Conservation (phyloP, 106 monocot genomes). For the Iris macrosiphon region DNA sequence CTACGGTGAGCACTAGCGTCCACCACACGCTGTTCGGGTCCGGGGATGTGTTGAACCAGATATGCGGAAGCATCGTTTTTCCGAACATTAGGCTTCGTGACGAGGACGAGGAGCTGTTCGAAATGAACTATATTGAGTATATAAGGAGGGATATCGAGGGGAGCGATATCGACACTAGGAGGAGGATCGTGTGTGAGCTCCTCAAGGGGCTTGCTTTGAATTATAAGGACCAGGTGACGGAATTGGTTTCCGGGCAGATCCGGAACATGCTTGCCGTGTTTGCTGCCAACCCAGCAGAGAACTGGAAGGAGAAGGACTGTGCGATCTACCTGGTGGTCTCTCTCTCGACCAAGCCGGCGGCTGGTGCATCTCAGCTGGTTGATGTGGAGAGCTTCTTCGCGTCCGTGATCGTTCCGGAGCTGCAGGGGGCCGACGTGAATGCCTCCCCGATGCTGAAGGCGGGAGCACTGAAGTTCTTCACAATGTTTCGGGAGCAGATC, state of each 20-base stretch:
- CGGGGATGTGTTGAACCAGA: slow-evolving; percentile 52
- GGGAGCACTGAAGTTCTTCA: slow-evolving; percentile 81
- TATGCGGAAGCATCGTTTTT: slow-evolving; percentile 81
- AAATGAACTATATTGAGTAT: slow-evolving; percentile 82
- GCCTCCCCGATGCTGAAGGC: slow-evolving; percentile 72
- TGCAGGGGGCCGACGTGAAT: slow-evolving; percentile 57
- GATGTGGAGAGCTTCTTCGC: slow-evolving; percentile 81
- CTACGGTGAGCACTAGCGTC: slow-evolving; percentile 89
- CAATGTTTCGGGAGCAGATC: slow-evolving; percentile 67
- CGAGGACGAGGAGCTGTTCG: slow-evolving; percentile 93
- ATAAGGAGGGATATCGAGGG: slow-evolving; percentile 94
- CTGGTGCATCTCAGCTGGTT: slow-evolving; percentile 32
- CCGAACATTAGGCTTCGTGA: slow-evolving; percentile 73
- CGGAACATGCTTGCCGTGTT: slow-evolving; percentile 64
- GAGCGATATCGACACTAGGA: slow-evolving; percentile 77
- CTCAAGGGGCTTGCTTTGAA: slow-evolving; percentile 72
- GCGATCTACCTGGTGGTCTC: slow-evolving; percentile 89
- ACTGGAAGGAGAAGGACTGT: slow-evolving; percentile 94
- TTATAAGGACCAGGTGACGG: slow-evolving; percentile 74
- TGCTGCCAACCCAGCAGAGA: slow-evolving; percentile 51
- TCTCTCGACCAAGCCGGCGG: slow-evolving; percentile 47
- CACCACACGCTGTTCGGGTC: slow-evolving; percentile 74
- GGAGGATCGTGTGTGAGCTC: slow-evolving; percentile 87
- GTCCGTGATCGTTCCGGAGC: slow-evolving; percentile 73
- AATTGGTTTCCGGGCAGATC: slow-evolving; percentile 62